A percentile compares a stretch with the other conserved stretches of the same genome.
Conservation (phyloP, 768 basidiomycete genomes). For the Lentinula sp. region DNA sequence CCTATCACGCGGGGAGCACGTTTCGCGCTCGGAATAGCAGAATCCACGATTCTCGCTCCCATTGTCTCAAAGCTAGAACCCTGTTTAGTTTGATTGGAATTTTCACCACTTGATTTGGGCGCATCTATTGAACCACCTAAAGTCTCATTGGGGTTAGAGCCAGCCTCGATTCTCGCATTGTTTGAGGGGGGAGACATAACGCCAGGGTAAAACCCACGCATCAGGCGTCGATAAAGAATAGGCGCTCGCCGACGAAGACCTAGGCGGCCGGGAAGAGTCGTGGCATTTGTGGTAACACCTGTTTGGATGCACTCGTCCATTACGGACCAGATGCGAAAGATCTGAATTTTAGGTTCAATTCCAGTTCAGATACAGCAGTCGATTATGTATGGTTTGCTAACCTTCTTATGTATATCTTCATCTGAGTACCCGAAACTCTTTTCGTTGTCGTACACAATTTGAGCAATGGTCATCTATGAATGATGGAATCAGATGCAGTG, state of each 20-base stretch:
- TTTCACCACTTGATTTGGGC: background rate
- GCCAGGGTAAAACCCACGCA: slow-evolving; percentile 70
- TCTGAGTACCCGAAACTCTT: slow-evolving; percentile 72
- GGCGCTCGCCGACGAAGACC: slow-evolving; percentile 78
- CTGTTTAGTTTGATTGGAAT: too few species aligned
- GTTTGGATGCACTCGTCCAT: slow-evolving; percentile 90
- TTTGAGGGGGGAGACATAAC: slow-evolving; percentile 26
- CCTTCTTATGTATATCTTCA: slow-evolving; percentile 71
- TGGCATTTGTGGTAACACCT: slow-evolving; percentile 77
- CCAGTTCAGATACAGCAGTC: background rate
- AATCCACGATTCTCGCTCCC: background rate
- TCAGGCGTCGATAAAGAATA: slow-evolving; percentile 81
- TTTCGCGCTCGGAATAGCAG: slow-evolving; percentile 1
- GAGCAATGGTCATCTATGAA: slow-evolving; percentile 81
- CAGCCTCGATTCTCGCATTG: slow-evolving; percentile 23
- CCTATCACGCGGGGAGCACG: slow-evolving; percentile 54
- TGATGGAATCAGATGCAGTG: background rate
- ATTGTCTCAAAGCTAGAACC: background rate
- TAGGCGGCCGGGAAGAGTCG: slow-evolving; percentile 83
- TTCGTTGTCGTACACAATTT: slow-evolving; percentile 92
- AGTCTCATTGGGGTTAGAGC: background rate
- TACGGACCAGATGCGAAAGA: slow-evolving; percentile 80
- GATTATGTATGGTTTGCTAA: slow-evolving; percentile 15
- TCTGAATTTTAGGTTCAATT: slow-evolving; percentile 17
- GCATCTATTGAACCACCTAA: background rate